Base-by-base conservation (phyloP, 352 stramenopile species). In the Globisporangium camurandrum region DNA sequence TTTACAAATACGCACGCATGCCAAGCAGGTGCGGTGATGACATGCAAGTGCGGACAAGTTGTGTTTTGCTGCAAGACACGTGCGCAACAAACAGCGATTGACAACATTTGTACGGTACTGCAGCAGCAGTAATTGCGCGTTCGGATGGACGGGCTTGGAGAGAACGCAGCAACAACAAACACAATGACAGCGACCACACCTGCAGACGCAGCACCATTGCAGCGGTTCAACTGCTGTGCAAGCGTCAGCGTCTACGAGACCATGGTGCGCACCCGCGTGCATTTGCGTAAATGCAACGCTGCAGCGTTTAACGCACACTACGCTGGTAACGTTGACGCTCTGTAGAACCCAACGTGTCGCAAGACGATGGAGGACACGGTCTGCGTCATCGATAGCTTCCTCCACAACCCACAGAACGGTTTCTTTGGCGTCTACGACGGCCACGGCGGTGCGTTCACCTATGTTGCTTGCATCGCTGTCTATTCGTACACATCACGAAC, bases 291-390 rank as follows among this genome's bases (percentile, higher is more conserved):
- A 14, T 28, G 6, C 28, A 30, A 39, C 24, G 33, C 14, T 16
- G 33, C 33, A 38, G 4, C 11, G 11, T n/a, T 38, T 12, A 16
- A 38, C 2, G 9, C 12, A 8, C 33, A 39, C 33, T 17, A 39
- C 33, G n/a, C n/a, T 19, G 33, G 6, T 39, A 17, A 9, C 33
- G 1, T 20, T 37, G 31, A 27, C 45, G 19, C 16, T 4, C 10
- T 33, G 27, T 46, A 93, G 81, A 93, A 93, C 53, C 76, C 76
- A 3, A 58, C 69, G 53, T 60, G 76, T 39, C 68, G 81, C 34
- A 84, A 88, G 58, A 89, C 78, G 22, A 93, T 93, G 81, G 81
- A 93, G 51, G 81, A 93, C 66, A 80, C 75, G 16, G 61, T 82
- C 51, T 66, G 75, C 20, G 75, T 90, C 24, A 72, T 90, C 14